Conservation (phyloP, 306 rosid genomes). For the Dryas octopetala region DNA sequence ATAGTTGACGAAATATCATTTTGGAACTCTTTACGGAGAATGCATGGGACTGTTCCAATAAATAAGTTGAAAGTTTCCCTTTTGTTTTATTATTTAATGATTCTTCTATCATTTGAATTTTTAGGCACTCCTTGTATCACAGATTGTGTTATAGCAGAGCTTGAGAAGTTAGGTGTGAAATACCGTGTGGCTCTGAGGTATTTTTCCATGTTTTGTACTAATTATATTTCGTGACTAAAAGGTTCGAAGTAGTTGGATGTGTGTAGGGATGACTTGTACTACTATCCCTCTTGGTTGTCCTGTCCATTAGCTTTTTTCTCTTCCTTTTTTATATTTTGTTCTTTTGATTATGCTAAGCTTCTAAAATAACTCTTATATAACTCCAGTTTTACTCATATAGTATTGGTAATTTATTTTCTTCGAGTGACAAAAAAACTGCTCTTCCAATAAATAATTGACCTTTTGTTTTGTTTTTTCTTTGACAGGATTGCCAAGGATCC, state of each 20-base stretch:
- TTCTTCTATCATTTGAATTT: slow-evolving; percentile 18
- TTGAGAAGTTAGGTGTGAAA: slow-evolving; percentile 82
- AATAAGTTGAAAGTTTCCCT: too few species aligned
- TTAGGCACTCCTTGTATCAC: slow-evolving; percentile 94
- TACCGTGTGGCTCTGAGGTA: slow-evolving; percentile 95
- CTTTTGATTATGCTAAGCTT: not conserved
- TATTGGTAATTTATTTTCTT: not conserved
- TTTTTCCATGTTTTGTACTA: not conserved
- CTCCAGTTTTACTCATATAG: not conserved
- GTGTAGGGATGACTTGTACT: not conserved
- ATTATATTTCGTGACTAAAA: not conserved
- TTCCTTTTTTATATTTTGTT: not conserved
- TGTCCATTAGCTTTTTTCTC: not conserved
- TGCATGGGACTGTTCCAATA: too few species aligned
- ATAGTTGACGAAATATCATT: too few species aligned
- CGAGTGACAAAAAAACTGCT: too few species aligned
- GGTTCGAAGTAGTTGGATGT: not conserved
- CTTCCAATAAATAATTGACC: not conserved
- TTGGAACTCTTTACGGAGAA: too few species aligned
- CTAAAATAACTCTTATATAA: not conserved
- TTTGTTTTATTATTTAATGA: not conserved
- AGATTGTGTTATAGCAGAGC: slow-evolving; percentile 94
- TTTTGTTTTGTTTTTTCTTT: not conserved
- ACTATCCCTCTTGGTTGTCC: not conserved
- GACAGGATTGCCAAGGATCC: slow-evolving; percentile 94